Evolutionary conservation across 495 filamentous ascomycete genomes (phyloP), one percentile per base, ranked within the genome.

Genomic region (Poronia punctata): DNA sequence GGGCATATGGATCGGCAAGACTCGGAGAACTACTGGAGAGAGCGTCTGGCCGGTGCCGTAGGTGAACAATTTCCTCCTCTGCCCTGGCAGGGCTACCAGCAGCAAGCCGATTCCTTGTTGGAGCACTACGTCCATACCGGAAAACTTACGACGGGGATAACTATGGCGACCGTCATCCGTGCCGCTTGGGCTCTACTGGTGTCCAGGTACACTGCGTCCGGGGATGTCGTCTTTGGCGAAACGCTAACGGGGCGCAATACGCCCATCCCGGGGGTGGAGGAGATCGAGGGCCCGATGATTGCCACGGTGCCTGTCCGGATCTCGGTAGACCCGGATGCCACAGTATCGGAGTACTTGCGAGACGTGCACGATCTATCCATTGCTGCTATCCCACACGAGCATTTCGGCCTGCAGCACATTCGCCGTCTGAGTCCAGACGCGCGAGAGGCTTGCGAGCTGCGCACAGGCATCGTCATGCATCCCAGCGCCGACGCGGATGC

Each of bases 341-440:
- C 56, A 1, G 48, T 64, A 0, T 35, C 43, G 4, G 55, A 64
- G n/a, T 68, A 59, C 44, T 55, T 80, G 6, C 65, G 70, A 22
- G 32, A 56, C 0, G 61, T 86, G 2, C 76, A 83, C 32, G 62
- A 74, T 25, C 58, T 68, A 10, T 65, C 71, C 16, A 54, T 76
- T 14, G 61, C 62, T 1, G 69, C 72, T 1, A 75, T 78, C 4
- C 67, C 76, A 0, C 77, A 79, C 52, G 74, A 88, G 56, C 80
- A 84, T 33, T 68, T 75, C 52, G 83, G 83, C 5, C 65, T 88
- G 55, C 78, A 84, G 55, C 71, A 82, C 37, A 88, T 88, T 43
- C 66, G 75, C 40, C 66, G 68, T 15, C 64, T 84, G 24, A 77
- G 73, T 49, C 49, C 62, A 0, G 80, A 84, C 46, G 74, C 82